Evolutionary conservation across 2,329 filamentous ascomycete genomes (phyloP), one percentile per base, ranked within the genome.

Genomic region (Colletotrichum melonis): DNA sequence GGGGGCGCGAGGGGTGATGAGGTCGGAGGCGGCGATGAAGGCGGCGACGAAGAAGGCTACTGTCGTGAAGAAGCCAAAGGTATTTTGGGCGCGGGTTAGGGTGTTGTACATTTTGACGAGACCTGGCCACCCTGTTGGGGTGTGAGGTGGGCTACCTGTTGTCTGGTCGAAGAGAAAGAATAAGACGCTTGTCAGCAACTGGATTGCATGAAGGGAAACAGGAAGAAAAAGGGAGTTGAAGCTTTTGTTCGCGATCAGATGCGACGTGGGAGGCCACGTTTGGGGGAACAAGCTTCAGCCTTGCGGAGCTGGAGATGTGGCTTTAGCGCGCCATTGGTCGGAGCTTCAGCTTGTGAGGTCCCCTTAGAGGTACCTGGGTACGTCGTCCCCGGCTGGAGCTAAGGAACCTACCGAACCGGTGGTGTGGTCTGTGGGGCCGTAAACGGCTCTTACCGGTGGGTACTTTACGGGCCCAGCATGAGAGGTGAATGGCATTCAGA

Each of bases 1-100:
- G 0, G 95, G 94, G 7, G 89, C 88, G 76, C 95, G 92, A 4
- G 92, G 90, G 72, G 87, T 87, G 78, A 92, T 84, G 78, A 98
- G 83, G 78, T 95, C 94, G 52, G 95, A 95, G 63, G 93, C 86
- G 60, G 96, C 95, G 78, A 98, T 94, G 72, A 97, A 85, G 67
- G 89, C 90, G 65, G 92, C 95, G 67, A 98, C 89, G 71, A 90
- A 90, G 80, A 97, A 97, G 70, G 93, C 93, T 76, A 98, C 95
- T 30, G 95, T 97, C 22, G 97, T 98, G 88, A 98, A 98, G 91
- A 97, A 98, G 83, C 97, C 95, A 82, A 99, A 99, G 82, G 95
- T 92, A 85, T 95, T 96, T 84, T 99, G 97, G 77, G 93, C 84
- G 77, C 97, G 94, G 75, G 94, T 95, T 62, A 97, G 85, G 59